Evolutionary conservation across 1,139 yeast genomes (phyloP), one percentile per base, ranked within the genome.

Genomic region (Suhomyces wounanorum): DNA sequence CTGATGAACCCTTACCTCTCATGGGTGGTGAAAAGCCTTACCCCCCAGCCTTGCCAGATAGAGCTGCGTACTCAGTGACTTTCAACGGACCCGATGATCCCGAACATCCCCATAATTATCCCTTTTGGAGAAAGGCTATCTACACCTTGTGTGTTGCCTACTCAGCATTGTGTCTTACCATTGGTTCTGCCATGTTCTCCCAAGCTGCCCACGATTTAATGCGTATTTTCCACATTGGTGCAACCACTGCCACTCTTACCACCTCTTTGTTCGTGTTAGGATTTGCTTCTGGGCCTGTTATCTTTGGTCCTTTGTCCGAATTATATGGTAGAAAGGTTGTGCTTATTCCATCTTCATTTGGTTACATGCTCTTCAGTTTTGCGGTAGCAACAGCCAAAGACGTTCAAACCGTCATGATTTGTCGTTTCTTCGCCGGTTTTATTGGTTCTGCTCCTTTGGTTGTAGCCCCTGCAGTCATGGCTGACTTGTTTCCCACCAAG

Each of bases 221-320:
- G 55, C 69, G 55, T 36, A 63, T 69, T 44, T 87, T 66, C 62
- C 78, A 77, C 49, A 80, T 87, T 37, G 82, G 84, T 18, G 56
- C 62, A 9, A 83, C 79, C 16, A 87, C 82, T 4, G 82, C 84
- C 8, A 76, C 85, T 8, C 73, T 89, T 41, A 87, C 89, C 48
- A 77, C 88, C 11, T 83, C 95, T 0, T 72, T 89, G 28, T 89
- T 81, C 59, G 96, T 89, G 18, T 62, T 86, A 41, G 96, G 96
- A 18, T 88, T 88, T 66, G 96, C 95, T 0, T 78, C 87, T 0
- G 96, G 96, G 16, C 96, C 96, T 8, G 72, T 87, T 37, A 59
- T 87, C 38, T 89, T 89, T 84, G 96, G 94, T 18, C 96, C 96
- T 5, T 63, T 88, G 43, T 85, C 92, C 8, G 96, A 87, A 65